Evolutionary conservation across 805 yeast species (phyloP).

Genomic region (Middelhovenomyces tepae): DNA sequence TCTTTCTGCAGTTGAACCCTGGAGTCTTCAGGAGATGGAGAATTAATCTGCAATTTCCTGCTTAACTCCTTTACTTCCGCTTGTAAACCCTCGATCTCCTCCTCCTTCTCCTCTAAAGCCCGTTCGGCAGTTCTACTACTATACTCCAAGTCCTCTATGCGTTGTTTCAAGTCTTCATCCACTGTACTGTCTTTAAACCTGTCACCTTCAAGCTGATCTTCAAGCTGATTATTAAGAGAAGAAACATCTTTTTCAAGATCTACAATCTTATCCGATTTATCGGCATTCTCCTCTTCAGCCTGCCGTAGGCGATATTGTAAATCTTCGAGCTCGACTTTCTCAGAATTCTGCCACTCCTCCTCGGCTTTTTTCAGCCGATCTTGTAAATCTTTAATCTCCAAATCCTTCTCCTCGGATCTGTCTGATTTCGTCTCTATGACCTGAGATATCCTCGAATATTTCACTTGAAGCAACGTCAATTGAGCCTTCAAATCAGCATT

Average conservation of each 20-base stretch:
- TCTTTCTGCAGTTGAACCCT: too few species aligned
- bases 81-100: too few species aligned
- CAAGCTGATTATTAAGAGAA: too few species aligned
- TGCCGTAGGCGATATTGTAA: slow-evolving; percentile 16
- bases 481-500: slow-evolving; percentile 4
- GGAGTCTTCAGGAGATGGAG: too few species aligned
- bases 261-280: slow-evolving; percentile 15
- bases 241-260: slow-evolving; percentile 12
- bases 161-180: slow-evolving; percentile 5
- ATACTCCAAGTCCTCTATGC: slow-evolving; percentile 5
- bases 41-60: too few species aligned
- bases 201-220: slow-evolving; percentile 16
- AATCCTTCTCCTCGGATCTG: slow-evolving; percentile 18
- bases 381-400: slow-evolving; percentile 13
- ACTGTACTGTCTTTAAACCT: slow-evolving; percentile 2
- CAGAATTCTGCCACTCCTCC: slow-evolving; percentile 4
- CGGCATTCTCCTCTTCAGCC: slow-evolving; percentile 17
- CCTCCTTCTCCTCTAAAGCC: not conserved
- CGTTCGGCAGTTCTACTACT: slow-evolving; percentile 1
- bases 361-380: not conserved
- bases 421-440: slow-evolving; percentile 19
- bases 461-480: slow-evolving; percentile 2
- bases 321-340: slow-evolving; percentile 18
- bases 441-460: slow-evolving; percentile 6
- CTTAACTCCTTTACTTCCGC: too few species aligned